A percentile compares a stretch with the other conserved stretches of the same genome.
Conservation (phyloP, 23 red algal genomes). For the Gracilaria gracilis region DNA sequence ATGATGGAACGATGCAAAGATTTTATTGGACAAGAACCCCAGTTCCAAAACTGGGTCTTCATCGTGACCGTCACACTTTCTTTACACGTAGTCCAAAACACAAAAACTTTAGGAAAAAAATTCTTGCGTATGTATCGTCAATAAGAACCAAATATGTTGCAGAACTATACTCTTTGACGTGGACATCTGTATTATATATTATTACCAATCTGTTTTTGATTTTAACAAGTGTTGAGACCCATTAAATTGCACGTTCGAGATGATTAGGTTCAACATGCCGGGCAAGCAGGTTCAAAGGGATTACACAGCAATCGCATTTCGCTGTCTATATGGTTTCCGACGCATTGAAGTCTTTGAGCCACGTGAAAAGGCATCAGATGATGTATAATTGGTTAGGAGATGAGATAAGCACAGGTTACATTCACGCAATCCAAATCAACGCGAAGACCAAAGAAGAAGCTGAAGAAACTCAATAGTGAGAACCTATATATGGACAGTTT, state of each 20-base stretch:
- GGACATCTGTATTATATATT: too few species aligned
- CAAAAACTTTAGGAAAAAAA: too few species aligned
- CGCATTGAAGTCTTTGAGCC: conserved; percentile 76
- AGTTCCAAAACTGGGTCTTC: too few species aligned
- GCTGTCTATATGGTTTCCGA: conserved; percentile 82
- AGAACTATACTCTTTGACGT: too few species aligned
- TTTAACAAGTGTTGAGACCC: conserved; percentile 70
- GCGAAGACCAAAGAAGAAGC: conserved; percentile 64
- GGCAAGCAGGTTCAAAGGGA: conserved; percentile 82
- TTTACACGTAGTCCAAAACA: too few species aligned
- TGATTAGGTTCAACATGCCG: conserved; percentile 79
- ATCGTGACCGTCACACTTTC: too few species aligned
- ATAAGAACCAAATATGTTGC: too few species aligned
- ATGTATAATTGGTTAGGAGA: conserved; percentile 78
- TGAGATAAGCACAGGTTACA: conserved; percentile 55
- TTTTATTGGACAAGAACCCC: too few species aligned
- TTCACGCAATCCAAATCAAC: conserved; percentile 86
- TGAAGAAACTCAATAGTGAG: neutral
- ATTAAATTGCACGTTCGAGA: conserved; percentile 67
- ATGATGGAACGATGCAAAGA: too few species aligned
- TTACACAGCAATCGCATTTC: conserved; percentile 89
- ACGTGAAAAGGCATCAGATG: conserved; percentile 91
- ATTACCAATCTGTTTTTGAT: too few species aligned
- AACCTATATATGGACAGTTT: neutral
- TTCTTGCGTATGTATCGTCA: too few species aligned